Conservation (phyloP, 2,329 filamentous ascomycete genomes). For the Westerdykella ornata region DNA sequence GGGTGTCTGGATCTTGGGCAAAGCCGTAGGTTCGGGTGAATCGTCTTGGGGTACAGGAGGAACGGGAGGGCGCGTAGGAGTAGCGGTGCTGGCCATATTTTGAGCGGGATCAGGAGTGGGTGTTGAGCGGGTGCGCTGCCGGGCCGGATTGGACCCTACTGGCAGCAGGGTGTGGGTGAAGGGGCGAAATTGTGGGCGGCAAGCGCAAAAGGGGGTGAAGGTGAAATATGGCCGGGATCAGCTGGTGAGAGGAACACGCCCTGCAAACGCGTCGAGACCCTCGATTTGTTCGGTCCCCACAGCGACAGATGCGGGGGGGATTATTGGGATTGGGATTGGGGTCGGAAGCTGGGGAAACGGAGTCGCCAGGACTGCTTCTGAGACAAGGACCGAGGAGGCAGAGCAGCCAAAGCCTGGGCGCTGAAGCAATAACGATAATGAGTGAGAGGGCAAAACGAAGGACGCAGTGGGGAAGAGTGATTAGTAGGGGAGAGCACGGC, state of each 20-base stretch:
- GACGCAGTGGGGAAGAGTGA: neutral
- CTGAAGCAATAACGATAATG: neutral
- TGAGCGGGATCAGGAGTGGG: slow-evolving; percentile 1
- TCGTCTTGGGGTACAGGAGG: slow-evolving; percentile 15
- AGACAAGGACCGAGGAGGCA: slow-evolving; percentile 4
- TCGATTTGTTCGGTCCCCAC: too few relatives aligned
- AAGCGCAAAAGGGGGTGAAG: neutral
- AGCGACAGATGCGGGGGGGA: slow-evolving; percentile 1
- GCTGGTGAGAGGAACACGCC: too few relatives aligned
- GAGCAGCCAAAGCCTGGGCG: slow-evolving; percentile 6
- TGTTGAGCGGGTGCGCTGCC: too few relatives aligned
- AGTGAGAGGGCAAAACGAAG: slow-evolving; percentile 2
- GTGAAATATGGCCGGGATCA: too few relatives aligned
- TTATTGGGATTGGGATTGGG: neutral
- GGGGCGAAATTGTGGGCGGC: too few relatives aligned
- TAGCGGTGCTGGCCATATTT: slow-evolving; percentile 22
- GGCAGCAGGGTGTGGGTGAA: too few relatives aligned
- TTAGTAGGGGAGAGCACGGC: neutral
- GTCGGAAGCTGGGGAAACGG: slow-evolving; percentile 1
- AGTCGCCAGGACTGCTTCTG: slow-evolving; percentile 8
- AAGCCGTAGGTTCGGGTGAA: slow-evolving; percentile 24
- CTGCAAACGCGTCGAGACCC: too few relatives aligned
- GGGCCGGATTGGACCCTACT: too few relatives aligned
- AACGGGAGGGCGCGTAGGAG: slow-evolving; percentile 14
- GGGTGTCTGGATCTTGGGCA: slow-evolving; percentile 5